phyloP scores from a whole-genome alignment of 2,329 filamentous ascomycete genomes.

The Dactylonectria macrodidyma region DNA sequence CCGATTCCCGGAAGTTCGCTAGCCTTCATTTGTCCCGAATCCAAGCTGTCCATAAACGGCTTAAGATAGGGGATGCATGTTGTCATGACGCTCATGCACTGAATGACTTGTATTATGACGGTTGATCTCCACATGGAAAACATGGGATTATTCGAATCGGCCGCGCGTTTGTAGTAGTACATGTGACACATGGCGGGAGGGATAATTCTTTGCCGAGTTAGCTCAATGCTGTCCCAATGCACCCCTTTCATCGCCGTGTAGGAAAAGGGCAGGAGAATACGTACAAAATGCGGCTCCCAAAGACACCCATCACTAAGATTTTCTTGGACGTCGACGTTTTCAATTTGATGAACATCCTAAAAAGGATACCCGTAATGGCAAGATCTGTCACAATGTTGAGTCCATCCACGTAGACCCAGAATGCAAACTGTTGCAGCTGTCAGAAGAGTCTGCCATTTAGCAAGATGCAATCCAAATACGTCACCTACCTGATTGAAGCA shows the following conservation, averaged over 20 bases:
- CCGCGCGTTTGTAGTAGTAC: constrained; percentile 32
- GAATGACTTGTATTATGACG: constrained; percentile 37
- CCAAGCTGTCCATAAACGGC: constrained; percentile 41
- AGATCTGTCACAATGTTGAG: constrained; percentile 34
- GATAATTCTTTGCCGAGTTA: constrained; percentile 35
- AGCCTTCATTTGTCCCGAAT: constrained; percentile 41
- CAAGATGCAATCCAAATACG: not conserved
- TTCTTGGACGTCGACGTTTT: constrained; percentile 29
- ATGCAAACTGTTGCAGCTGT: constrained; percentile 11
- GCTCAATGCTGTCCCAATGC: not conserved
- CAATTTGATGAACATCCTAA: constrained; percentile 24
- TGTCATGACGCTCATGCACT: constrained; percentile 40
- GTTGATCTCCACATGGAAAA: constrained; percentile 40
- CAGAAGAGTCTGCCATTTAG: not conserved
- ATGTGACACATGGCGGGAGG: constrained; percentile 41
- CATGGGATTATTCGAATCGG: constrained; percentile 29
- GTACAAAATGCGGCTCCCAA: constrained; percentile 33
- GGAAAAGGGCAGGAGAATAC: not conserved
- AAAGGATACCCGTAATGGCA: constrained; percentile 24
- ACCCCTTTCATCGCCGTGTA: not conserved
- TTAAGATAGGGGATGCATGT: constrained; percentile 43
- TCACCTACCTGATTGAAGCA: constrained; percentile 36
- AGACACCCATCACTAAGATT: constrained; percentile 31
- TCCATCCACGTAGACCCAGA: constrained; percentile 33
- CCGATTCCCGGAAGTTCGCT: constrained; percentile 32